Evolutionary conservation across 2,329 filamentous ascomycete species (phyloP), one percentile per base, ranked within the genome.

Genomic region (Clonostachys byssicola): DNA sequence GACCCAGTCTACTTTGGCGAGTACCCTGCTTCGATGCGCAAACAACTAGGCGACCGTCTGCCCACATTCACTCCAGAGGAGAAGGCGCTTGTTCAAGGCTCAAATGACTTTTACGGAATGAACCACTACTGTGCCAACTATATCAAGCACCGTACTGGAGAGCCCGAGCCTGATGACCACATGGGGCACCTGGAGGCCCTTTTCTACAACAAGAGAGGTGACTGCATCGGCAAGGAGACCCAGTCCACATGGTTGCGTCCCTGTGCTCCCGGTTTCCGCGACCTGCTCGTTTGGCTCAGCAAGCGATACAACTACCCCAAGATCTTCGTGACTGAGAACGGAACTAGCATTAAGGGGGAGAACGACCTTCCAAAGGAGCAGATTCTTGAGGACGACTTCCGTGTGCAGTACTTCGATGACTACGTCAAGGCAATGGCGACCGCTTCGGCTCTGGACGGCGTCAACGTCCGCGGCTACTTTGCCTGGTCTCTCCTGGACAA

Each of bases 21-120:
- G 55, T 95, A 95, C 68, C 90, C 90, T 8, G 87, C 81, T 51
- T 90, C 85, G 50, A 95, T 95, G 89, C 77, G 80, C 49, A 81
- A 82, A 62, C 89, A 95, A 71, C 82, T 95, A 16, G 89, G 89
- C 47, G 76, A 85, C 61, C 82, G 89, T 13, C 77, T 95, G 43
- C 90, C 90, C 6, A 72, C 74, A 41, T 94, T 88, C 65, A 90
- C 86, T 0, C 66, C 77, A 1, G 86, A 89, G 54, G 89, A 95
- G 61, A 66, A 74, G 20, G 80, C 80, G 3, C 73, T 94, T n/a
- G 83, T 95, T 42, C 77, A 86, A 59, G 89, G 88, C n/a, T 89
- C 85, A 62, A 94, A 94, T 65, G 90, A 95, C 73, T 95, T 95
- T 69, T 95, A 95, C 67, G 90, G 89, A 65, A 92, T 92, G 88